Base-by-base conservation (phyloP, 2,329 filamentous ascomycete species). In the Clonostachys sp. region DNA sequence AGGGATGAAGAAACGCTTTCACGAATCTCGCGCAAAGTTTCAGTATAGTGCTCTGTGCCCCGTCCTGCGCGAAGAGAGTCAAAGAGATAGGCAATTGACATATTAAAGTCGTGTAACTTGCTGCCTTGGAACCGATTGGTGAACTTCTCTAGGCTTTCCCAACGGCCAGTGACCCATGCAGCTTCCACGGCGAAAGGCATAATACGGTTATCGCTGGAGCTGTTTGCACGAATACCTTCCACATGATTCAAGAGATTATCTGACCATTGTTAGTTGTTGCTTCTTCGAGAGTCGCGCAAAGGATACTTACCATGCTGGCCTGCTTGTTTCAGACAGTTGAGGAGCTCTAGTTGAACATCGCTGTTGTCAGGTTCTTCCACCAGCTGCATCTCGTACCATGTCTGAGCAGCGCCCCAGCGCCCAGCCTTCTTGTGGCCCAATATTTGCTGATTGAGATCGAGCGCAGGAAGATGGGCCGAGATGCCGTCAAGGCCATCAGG, bases 401-500 rank as follows among this genome's bases (percentile, higher is more conserved):
- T 95, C 67, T 97, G 94, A 20, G 91, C 94, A 45, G 92, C 89
- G 14, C 89, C 86, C 91, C 94, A 99, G 52, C 91, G 79, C 5
- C 94, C 94, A 17, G 91, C 89, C 64, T 96, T 97, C 48, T 88
- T 83, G 67, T 99, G 91, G 57, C 95, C 90, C 47, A 96, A 75
- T 34, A 96, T 87, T 62, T 97, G 91, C 62, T 96, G 92, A 50
- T 96, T 88, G 44, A 96, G 86, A 54, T 95, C 89, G n/a, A 97
- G 73, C 12, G 91, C 83, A 49, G 87, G 86, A 4, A 97, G 73
- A 61, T 94, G 87, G 17, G 90, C 84, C 2, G 92, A 95, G 51
- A 99, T 92, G 4, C 94, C 94, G 61, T 97, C 91, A 34, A 99
- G 84, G 2, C 92, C 91, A 64, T 99, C 94, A 0, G 94, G 95